phyloP scores from a whole-genome alignment of 1,139 yeast species.

The Pichia terricola region DNA sequence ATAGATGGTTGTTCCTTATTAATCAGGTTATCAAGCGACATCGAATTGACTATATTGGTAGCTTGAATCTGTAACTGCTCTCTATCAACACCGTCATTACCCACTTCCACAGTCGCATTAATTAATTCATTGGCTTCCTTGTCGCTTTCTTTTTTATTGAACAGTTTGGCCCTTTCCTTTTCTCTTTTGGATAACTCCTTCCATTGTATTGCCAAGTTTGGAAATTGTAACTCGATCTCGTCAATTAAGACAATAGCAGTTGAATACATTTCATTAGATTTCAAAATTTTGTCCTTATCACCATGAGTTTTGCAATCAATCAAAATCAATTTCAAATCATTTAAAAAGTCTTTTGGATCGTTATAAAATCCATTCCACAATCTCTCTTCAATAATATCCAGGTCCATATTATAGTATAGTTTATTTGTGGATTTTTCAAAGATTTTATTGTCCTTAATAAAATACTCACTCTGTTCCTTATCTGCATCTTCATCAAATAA shows the following conservation, averaged over 20 bases:
- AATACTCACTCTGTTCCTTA: conserved; percentile 32
- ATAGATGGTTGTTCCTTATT: neutral
- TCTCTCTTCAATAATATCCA: conserved; percentile 89
- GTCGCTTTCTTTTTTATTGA: no score
- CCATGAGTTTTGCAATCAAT: conserved; percentile 65
- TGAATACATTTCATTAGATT: conserved; percentile 93
- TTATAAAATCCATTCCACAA: conserved; percentile 95
- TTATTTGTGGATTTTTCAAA: conserved; percentile 67
- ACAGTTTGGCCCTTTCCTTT: conserved; percentile 13
- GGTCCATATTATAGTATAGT: conserved; percentile 75
- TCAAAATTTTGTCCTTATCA: conserved; percentile 76
- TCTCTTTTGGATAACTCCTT: conserved; percentile 67
- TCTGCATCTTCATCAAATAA: conserved; percentile 52
- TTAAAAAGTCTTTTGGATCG: conserved; percentile 83
- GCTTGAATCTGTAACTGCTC: neutral
- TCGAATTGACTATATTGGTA: neutral
- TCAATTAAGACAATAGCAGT: conserved; percentile 94
- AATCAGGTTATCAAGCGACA: neutral
- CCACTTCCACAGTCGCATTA: conserved; percentile 19
- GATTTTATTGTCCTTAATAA: conserved; percentile 54
- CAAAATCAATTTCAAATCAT: conserved; percentile 77
- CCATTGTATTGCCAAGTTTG: conserved; percentile 70
- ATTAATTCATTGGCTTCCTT: conserved; percentile 3
- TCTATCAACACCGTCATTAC: no score
- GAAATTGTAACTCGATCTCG: conserved; percentile 57